Percentiles rank a stretch among this genome's conserved stretches.
Conservation (phyloP, 495 filamentous ascomycete genomes). For the Letharia columbiana region DNA sequence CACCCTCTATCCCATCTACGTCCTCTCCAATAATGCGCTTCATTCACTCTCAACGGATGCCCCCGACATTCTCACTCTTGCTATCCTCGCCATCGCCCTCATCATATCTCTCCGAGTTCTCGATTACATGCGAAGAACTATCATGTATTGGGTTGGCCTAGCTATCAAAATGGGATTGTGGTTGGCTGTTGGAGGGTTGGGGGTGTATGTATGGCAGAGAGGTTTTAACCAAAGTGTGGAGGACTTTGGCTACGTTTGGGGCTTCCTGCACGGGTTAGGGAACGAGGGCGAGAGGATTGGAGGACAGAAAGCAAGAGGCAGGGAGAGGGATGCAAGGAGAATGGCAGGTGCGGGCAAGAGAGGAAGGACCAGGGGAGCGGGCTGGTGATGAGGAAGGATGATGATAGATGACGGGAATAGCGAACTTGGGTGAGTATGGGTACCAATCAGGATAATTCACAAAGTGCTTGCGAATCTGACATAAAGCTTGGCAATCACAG, state of each 20-base stretch:
- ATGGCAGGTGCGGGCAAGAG: conserved; percentile 23
- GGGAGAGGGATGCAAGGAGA: conserved; percentile 23
- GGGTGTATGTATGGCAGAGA: conserved; percentile 50
- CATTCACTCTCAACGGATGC: conserved; percentile 43
- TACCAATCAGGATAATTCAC: not conserved
- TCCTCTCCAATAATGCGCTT: conserved; percentile 29
- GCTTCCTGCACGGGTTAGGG: conserved; percentile 48
- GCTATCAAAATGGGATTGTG: conserved; percentile 52
- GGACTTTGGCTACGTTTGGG: conserved; percentile 50
- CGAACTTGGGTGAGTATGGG: not conserved
- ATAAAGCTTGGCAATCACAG: not conserved
- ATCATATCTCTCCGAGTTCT: conserved; percentile 58
- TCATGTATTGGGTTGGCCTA: conserved; percentile 67
- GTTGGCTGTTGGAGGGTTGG: conserved; percentile 41
- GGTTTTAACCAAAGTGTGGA: conserved; percentile 52
- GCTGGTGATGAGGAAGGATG: conserved; percentile 21
- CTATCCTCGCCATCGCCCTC: conserved; percentile 46
- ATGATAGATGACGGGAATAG: not conserved
- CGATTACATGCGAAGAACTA: conserved; percentile 53
- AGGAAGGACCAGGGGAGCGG: conserved; percentile 27
- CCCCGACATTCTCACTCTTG: conserved; percentile 53
- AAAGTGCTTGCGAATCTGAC: not conserved
- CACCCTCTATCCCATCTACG: conserved; percentile 36
- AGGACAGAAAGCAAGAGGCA: conserved; percentile 21
- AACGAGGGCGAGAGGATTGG: conserved; percentile 43